These are phyloP conservation scores for Yamadazyma spencermartinsiae DNA, from an alignment of 1,139 yeast genomes.

Conservation along the genomic window DNA sequence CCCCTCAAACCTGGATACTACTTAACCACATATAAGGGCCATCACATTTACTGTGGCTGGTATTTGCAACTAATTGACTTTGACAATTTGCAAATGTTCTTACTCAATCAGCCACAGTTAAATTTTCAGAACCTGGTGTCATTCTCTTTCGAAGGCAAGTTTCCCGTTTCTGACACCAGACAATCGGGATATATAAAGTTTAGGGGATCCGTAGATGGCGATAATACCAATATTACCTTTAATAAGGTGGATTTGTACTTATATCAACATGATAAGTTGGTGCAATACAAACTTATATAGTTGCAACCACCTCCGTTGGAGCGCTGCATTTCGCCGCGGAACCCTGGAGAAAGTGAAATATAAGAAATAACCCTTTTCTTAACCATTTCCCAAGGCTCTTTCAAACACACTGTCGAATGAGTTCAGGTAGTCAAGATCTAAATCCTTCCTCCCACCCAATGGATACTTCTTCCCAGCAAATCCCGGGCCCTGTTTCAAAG, in stretches of 20 bases:
- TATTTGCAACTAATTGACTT: constrained; percentile 14
- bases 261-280: constrained; percentile 6
- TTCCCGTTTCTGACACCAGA: constrained; percentile 5
- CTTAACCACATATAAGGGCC: background rate
- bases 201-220: constrained; percentile 12
- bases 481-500: background rate
- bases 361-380: too few relatives aligned
- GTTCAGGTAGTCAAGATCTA: background rate
- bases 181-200: constrained; percentile 13
- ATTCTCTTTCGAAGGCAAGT: constrained; percentile 13
- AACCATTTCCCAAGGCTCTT: too few relatives aligned
- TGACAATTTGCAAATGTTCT: constrained; percentile 8
- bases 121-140: constrained; percentile 9
- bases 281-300: constrained; percentile 11
- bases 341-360: background rate
- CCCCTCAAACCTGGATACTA: background rate
- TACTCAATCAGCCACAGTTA: constrained; percentile 15
- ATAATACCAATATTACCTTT: constrained; percentile 16
- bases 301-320: background rate
- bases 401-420: too few relatives aligned
- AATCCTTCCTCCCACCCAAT: background rate
- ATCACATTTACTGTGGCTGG: constrained; percentile 14
- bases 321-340: background rate
- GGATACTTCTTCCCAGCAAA: too few relatives aligned
- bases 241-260: constrained; percentile 7